phyloP scores from a whole-genome alignment of 108 stramenopile species.

The Cyclotella cryptica region DNA sequence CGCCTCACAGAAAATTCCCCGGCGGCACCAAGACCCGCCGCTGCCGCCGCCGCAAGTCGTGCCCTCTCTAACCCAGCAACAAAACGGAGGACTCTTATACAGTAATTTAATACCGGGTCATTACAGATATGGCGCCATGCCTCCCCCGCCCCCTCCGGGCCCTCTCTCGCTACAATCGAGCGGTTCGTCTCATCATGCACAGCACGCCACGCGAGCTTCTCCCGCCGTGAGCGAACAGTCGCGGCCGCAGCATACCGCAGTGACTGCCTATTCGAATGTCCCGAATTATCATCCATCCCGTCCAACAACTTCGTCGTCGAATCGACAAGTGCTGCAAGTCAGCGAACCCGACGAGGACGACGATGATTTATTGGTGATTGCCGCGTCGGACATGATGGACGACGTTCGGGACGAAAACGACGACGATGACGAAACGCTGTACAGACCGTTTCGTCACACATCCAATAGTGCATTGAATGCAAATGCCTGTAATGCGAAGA shows the following conservation, averaged over 20 bases:
- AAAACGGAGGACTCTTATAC: slow-evolving; percentile 45
- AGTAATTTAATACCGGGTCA: slow-evolving; percentile 54
- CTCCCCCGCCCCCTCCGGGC: slow-evolving; percentile 43
- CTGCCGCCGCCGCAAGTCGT: not conserved
- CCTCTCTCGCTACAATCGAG: slow-evolving; percentile 26
- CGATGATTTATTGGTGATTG: slow-evolving; percentile 48
- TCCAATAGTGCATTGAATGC: not conserved
- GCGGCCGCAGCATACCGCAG: not conserved
- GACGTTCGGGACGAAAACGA: slow-evolving; percentile 33
- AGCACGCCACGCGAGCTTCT: not conserved
- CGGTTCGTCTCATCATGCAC: slow-evolving; percentile 10
- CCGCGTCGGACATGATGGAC: slow-evolving; percentile 11
- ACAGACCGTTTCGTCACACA: slow-evolving; percentile 44
- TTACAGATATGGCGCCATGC: slow-evolving; percentile 46
- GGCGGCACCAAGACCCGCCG: not conserved
- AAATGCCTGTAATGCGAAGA: not conserved
- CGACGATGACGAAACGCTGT: slow-evolving; percentile 43
- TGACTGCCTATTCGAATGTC: slow-evolving; percentile 17
- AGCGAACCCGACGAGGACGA: slow-evolving; percentile 51
- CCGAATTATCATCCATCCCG: not conserved
- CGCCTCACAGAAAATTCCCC: not conserved
- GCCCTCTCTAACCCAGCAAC: slow-evolving; percentile 1
- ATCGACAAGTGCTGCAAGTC: slow-evolving; percentile 25
- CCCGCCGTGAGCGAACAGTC: too few relatives aligned
- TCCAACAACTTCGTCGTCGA: not conserved